phyloP scores from a whole-genome alignment of 2,329 filamentous ascomycete genomes.

The Penicillium brasilianum region DNA sequence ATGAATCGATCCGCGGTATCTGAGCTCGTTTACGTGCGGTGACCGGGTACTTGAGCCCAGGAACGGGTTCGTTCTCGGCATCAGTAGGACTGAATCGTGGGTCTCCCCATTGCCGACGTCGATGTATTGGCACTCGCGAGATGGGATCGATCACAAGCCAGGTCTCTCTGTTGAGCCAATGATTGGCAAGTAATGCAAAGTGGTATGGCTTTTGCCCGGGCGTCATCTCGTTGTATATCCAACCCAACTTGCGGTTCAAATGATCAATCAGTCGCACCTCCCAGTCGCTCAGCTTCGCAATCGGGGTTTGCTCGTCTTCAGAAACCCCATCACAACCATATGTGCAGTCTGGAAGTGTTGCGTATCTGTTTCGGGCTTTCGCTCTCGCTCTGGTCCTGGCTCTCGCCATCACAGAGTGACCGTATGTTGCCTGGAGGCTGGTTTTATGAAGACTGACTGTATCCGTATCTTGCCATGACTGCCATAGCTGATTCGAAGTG shows the following conservation, averaged over 20 bases:
- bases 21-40: constrained; percentile 26
- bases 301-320: not conserved
- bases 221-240: constrained; percentile 45
- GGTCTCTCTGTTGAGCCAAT: constrained; percentile 49
- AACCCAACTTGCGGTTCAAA: constrained; percentile 45
- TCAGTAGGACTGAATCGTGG: constrained; percentile 43
- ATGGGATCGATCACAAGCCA: constrained; percentile 48
- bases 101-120: constrained; percentile 42
- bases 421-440: not conserved
- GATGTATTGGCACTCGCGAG: constrained; percentile 41
- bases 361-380: not conserved
- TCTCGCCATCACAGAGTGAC: not conserved
- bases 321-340: not conserved
- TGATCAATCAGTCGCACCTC: constrained; percentile 44
- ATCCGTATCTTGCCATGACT: constrained; percentile 6
- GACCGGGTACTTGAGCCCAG: constrained; percentile 37
- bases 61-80: constrained; percentile 24
- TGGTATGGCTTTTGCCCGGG: constrained; percentile 48
- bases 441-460: not conserved
- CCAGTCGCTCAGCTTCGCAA: constrained; percentile 36
- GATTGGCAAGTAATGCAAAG: constrained; percentile 47
- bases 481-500: not conserved
- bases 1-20: constrained; percentile 44
- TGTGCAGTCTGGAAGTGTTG: not conserved
- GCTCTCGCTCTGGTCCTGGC: too few relatives aligned